phyloP scores from a whole-genome alignment of 2,329 filamentous ascomycete genomes.

The Epichloe baconii region DNA sequence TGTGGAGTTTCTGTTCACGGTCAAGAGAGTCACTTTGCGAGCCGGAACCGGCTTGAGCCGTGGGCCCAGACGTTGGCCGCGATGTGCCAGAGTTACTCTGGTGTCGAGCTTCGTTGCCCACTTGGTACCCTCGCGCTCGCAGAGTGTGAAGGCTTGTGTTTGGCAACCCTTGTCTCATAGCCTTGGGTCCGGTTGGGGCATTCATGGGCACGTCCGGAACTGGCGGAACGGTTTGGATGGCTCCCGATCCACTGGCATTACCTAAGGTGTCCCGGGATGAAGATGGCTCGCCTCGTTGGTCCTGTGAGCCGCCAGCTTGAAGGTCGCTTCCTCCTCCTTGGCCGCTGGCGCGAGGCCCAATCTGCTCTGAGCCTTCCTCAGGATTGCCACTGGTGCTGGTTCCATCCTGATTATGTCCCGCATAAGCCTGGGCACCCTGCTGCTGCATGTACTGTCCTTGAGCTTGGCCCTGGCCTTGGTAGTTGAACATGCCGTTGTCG shows the following conservation, averaged over 20 bases:
- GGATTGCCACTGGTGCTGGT: slow-evolving; percentile 7
- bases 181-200: slow-evolving; percentile 86
- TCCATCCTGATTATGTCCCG: slow-evolving; percentile 12
- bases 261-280: slow-evolving; percentile 18
- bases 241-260: slow-evolving; percentile 15
- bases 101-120: slow-evolving; percentile 28
- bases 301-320: slow-evolving; percentile 9
- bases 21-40: slow-evolving; percentile 37
- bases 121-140: slow-evolving; percentile 38
- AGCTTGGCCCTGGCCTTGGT: slow-evolving; percentile 21
- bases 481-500: slow-evolving; percentile 23
- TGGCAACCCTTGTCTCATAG: slow-evolving; percentile 79
- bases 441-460: slow-evolving; percentile 19
- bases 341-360: slow-evolving; percentile 5
- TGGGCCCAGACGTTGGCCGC: slow-evolving; percentile 4
- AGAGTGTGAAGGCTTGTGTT: slow-evolving; percentile 65
- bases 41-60: slow-evolving; percentile 7
- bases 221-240: slow-evolving; percentile 20
- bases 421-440: slow-evolving; percentile 6
- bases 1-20: slow-evolving; percentile 23
- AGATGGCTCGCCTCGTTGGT: slow-evolving; percentile 10
- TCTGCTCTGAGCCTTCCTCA: slow-evolving; percentile 15
- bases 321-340: slow-evolving; percentile 7
- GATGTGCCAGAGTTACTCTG: slow-evolving; percentile 10
- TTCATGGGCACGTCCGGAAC: slow-evolving; percentile 41